Evolutionary conservation across 179 eudicot genomes (phyloP).

Genomic region (Monotropa hypopitys): DNA sequence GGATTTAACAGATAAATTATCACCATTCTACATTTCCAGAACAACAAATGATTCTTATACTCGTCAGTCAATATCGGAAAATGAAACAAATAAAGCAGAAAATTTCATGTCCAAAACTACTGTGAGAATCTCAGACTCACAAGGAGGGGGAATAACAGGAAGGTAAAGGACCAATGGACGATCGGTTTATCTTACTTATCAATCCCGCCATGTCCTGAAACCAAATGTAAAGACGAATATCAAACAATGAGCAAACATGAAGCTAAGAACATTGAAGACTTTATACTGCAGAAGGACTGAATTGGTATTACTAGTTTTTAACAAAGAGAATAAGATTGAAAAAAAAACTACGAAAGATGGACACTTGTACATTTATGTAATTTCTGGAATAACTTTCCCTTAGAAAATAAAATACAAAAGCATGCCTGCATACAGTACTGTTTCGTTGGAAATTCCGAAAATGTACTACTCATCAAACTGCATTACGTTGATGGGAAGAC

Average conservation of each 20-base stretch:
- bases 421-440: not conserved
- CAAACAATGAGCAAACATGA: not conserved
- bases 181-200: conserved; percentile 90
- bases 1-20: not conserved
- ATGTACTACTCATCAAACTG: not conserved
- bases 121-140: conserved; percentile 35
- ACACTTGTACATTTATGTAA: not conserved
- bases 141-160: conserved; percentile 85
- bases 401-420: not conserved
- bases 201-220: conserved; percentile 98
- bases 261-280: not conserved
- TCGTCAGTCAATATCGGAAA: not conserved
- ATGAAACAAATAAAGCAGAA: not conserved
- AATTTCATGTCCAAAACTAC: not conserved
- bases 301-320: not conserved
- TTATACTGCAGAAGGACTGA: not conserved
- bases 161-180: conserved; percentile 93
- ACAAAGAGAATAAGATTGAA: not conserved
- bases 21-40: not conserved
- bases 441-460: not conserved
- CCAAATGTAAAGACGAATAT: conserved; percentile 6
- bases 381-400: not conserved
- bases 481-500: not conserved
- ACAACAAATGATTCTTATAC: not conserved
- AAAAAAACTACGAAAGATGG: not conserved